Evolutionary conservation across 805 yeast genomes (phyloP), one percentile per base, ranked within the genome.

Genomic region (Metschnikowia koreensis): DNA sequence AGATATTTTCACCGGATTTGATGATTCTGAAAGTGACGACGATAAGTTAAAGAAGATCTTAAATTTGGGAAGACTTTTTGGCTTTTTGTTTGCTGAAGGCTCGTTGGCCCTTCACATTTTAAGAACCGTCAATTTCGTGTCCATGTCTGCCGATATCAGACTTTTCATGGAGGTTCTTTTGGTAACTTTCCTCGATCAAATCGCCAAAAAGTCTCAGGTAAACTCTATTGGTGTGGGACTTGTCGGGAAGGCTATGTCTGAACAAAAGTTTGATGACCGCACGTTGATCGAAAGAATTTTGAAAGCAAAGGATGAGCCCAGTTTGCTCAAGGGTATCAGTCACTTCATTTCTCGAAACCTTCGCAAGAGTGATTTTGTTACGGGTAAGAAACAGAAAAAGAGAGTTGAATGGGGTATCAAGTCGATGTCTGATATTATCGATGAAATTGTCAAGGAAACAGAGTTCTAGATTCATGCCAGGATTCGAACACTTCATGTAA

Each of bases 31-130:
- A 8, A 64, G 65, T 13, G 92, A 84, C 33, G 85, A 81, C 41
- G 60, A 74, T 7, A 80, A 81, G 58, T 65, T 88, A 36, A 81
- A 80, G 58, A 81, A 81, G 57, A 74, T 84, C 22, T 76, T 87
- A 42, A 89, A 89, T 58, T 73, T 85, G 57, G 97, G 97, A 3
- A 77, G 89, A 52, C 83, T 94, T 57, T 94, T 81, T 61, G 98
- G 97, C 0, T 74, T 72, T 46, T 64, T 94, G 41, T 79, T 92
- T 15, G 83, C 87, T 2, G 90, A 88, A 60, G 89, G 87, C 1
- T 77, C 85, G 0, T 71, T 93, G 54, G 83, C 90, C 2, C 72
- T 94, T 44, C 92, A 89, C 61, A 69, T 87, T 2, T 75, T 94
- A 57, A 81, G 87, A 57, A 83, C 83, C 7, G 80, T 89, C 33